phyloP scores from a whole-genome alignment of 805 yeast genomes.

The Blastobotrys chiropterorum region DNA sequence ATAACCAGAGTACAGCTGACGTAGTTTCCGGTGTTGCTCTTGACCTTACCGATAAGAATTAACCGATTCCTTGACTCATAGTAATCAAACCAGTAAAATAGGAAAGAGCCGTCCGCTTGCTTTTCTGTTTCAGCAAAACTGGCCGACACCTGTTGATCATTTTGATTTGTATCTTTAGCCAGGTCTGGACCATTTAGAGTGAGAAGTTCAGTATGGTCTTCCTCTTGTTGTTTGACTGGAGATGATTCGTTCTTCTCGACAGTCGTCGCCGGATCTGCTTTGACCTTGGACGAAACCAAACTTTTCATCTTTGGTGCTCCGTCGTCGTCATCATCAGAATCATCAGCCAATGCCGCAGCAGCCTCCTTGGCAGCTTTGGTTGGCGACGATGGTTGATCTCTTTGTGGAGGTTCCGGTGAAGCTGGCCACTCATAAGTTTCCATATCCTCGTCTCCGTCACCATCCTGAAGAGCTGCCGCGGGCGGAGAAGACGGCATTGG shows the following conservation, averaged over 20 bases:
- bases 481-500: constrained; percentile 20
- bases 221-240: neutral
- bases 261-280: neutral
- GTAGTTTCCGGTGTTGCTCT: constrained; percentile 44
- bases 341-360: neutral
- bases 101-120: constrained; percentile 49
- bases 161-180: neutral
- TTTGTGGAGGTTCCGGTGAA: neutral
- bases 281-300: neutral
- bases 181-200: neutral
- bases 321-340: neutral
- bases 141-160: constrained; percentile 1
- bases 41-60: constrained; percentile 74
- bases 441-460: constrained; percentile 33
- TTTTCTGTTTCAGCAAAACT: constrained; percentile 26
- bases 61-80: constrained; percentile 67
- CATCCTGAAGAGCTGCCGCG: constrained; percentile 23
- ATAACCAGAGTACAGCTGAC: constrained; percentile 77
- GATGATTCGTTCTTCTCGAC: neutral
- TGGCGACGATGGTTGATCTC: neutral
- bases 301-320: neutral
- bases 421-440: constrained; percentile 2
- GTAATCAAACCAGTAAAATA: constrained; percentile 88
- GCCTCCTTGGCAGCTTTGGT: neutral
- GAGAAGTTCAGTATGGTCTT: neutral